A percentile compares a stretch with the other conserved stretches of the same genome.
Evolutionary conservation across 192 early-diverging fungal genomes (phyloP).

Genomic region (Rhizophagus prolifer): DNA sequence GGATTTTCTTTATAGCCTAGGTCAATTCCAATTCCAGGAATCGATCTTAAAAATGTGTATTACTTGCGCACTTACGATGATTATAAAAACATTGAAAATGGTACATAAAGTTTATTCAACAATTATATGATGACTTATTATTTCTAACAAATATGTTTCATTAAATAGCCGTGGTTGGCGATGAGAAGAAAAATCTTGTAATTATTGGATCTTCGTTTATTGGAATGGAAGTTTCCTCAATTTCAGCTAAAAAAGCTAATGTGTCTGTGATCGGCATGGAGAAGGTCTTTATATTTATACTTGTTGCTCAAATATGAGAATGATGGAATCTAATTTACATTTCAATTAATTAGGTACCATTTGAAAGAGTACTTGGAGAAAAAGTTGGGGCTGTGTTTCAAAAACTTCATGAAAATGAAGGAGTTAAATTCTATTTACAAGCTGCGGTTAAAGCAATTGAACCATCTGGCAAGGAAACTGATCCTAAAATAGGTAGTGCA

Average conservation of each 20-base stretch:
- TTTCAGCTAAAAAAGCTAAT: constrained; percentile 41
- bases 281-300: constrained; percentile 15
- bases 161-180: constrained; percentile 18
- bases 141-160: neutral
- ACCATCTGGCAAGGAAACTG: constrained; percentile 18
- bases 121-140: neutral
- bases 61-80: constrained; percentile 45
- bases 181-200: constrained; percentile 50
- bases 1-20: constrained; percentile 37
- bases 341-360: constrained; percentile 38
- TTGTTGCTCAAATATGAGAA: neutral
- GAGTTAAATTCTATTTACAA: constrained; percentile 47
- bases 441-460: constrained; percentile 35
- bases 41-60: constrained; percentile 51
- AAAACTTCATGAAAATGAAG: constrained; percentile 44
- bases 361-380: constrained; percentile 51
- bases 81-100: constrained; percentile 40
- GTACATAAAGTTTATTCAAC: constrained; percentile 12
- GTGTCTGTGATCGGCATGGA: constrained; percentile 62
- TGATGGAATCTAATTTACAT: neutral
- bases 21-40: constrained; percentile 45
- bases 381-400: constrained; percentile 47
- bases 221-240: constrained; percentile 58
- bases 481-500: constrained; percentile 34
- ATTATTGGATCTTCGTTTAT: constrained; percentile 63